Base-by-base conservation (phyloP, 768 basidiomycete genomes). In the Trichaptum fuscoviolaceum region DNA sequence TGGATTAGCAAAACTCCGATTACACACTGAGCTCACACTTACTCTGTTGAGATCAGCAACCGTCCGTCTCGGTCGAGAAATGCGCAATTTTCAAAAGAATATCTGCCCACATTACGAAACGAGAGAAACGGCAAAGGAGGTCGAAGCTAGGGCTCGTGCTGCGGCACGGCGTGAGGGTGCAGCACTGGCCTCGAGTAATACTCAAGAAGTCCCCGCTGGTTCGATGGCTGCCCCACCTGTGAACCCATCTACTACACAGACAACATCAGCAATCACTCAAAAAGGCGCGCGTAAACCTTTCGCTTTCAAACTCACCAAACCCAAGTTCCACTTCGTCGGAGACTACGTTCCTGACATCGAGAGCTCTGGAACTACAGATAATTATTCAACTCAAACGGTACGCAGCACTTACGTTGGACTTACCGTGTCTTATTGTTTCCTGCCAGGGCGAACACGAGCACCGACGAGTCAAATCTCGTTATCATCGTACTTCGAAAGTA, bases 371-470 rank as follows among this genome's bases (percentile, higher is more conserved):
- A 77, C 77, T 0, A 76, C 76, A 1, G 78, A 83, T 59, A 72
- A 70, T 1, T 81, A 77, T 65, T 76, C 77, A 0, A 81, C 78
- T 1, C 75, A 79, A 26, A 58, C 72, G 8, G 80, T 82, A 59
- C 7, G 71, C 62, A 17, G 15, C 2, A 52, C 10, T 23, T 63
- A 7, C 17, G 5, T 2, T 3, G 30, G 7, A 30, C 12, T 7
- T 23, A 5, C 64, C 30, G 30, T 3, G 30, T 30, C 30, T 30
- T 30, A 60, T 61, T 59, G 20, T 23, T 35, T 17, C 15, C 65
- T 67, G 23, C 64, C 64, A 79, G 78, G 76, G 78, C 7, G 77
- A 81, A 63, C 69, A 73, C 0, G 67, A 76, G 6, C 79, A 80
- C 64, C 74, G 68, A 0, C 65, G 66, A 0, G 67, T 77, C 7